Evolutionary conservation across 2,329 filamentous ascomycete genomes (phyloP), one percentile per base, ranked within the genome.

Genomic region (Colletotrichum falcatum): DNA sequence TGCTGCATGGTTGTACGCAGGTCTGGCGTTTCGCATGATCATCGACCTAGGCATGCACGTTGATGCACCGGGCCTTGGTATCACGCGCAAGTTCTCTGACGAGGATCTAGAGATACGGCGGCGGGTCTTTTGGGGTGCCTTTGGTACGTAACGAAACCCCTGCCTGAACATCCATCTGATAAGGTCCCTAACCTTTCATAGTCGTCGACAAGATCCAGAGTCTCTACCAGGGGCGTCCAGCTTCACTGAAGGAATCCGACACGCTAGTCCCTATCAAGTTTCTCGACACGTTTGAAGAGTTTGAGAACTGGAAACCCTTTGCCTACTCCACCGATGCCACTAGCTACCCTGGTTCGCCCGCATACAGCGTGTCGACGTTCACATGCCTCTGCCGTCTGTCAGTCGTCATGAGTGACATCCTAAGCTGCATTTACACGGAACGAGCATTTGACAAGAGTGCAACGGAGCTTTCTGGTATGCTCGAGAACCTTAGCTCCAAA

Each of bases 1-100:
- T 67, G 81, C 82, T 7, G 84, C 87, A 2, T 90, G 88, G 88
- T 73, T 89, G 5, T 90, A 89, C 70, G 83, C 85, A 61, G 88
- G 87, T 1, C 82, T 87, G 72, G 87, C 88, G 0, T 87, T 89
- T 67, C 82, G 86, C 12, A 85, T 89, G 78, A 78, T 89, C 33
- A 83, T 85, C 61, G 88, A 90, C 73, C 75, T 89, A 6, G 84
- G 86, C 0, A 83, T 89, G 72, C 85, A 88, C 72, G 80, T 86
- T 23, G 81, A 83, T 76, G 77, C 76, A 61, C 75, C 77, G 55
- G 76, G 74, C 46, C 75, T 81, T 64, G 66, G 77, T 49, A 75
- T 73, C 7, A 73, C 75, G 60, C 75, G 77, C 16, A 77, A 76
- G 16, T 78, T 84, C 55, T 80, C 82, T 2, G 81, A 83, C 49